These are phyloP conservation scores for Apiospora saccharicola DNA, from an alignment of 2,329 filamentous ascomycete species.

Conservation along the genomic window DNA sequence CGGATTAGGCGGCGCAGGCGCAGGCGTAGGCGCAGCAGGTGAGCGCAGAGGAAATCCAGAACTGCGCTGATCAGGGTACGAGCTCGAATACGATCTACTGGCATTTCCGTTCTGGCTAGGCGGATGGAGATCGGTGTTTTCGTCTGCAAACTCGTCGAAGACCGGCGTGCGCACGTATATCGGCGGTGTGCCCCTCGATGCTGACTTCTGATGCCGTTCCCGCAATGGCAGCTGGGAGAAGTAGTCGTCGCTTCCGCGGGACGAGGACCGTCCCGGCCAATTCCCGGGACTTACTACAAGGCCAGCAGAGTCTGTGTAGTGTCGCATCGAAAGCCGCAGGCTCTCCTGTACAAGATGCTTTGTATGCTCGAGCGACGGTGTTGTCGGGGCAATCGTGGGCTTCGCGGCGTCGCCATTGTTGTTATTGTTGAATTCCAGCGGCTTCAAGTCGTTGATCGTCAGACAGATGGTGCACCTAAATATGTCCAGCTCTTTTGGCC, in stretches of 20 bases:
- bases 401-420: constrained; percentile 15
- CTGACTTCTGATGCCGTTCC: constrained; percentile 27
- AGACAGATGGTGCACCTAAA: constrained; percentile 87
- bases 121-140: constrained; percentile 45
- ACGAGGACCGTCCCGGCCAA: constrained; percentile 29
- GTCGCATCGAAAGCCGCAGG: constrained; percentile 47
- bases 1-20: constrained; percentile 22
- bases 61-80: constrained; percentile 47
- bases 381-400: constrained; percentile 21
- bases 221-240: constrained; percentile 30
- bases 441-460: constrained; percentile 81
- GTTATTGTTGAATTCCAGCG: constrained; percentile 33
- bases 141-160: constrained; percentile 47
- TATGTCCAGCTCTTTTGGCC: constrained; percentile 75
- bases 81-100: constrained; percentile 54
- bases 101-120: constrained; percentile 36
- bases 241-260: constrained; percentile 34
- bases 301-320: constrained; percentile 35
- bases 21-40: constrained; percentile 26
- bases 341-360: constrained; percentile 55
- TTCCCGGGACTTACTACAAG: constrained; percentile 28
- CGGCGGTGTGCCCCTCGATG: constrained; percentile 34
- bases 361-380: constrained; percentile 67
- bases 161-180: constrained; percentile 36
- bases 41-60: constrained; percentile 31